Evolutionary conservation across 2,329 filamentous ascomycete species (phyloP), one percentile per base, ranked within the genome.

Genomic region (Biscogniauxia marginata): DNA sequence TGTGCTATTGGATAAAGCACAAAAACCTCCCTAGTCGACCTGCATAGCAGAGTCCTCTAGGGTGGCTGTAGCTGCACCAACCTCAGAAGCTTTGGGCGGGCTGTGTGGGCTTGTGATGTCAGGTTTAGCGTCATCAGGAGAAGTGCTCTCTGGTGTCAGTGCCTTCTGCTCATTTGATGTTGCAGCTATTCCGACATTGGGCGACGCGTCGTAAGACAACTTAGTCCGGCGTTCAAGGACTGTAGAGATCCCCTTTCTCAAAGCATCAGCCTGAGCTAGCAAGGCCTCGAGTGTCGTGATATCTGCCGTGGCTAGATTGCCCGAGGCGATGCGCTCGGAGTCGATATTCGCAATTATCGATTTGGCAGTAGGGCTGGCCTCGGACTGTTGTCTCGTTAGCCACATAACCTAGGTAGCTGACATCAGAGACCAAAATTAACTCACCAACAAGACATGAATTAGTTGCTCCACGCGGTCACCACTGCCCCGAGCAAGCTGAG

Each of bases 381-480:
- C 65, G 23, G 76, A 68, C 79, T 82, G 59, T 19, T 50, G 45
- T 34, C 1, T 19, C 43, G 46, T 55, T 52, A 54, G 59, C 46
- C 49, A 55, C 49, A 60, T 48, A 25, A 47, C 18, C 11, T 47
- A 34, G 7, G 20, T 22, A 39, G 20, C 11, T 20, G 46, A 13
- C 1, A 39, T 50, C n/a, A 34, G 0, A n/a, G 19, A 24, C 4
- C 16, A 18, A 16, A 16, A 18, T 44, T 55, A 61, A 81, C 85
- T 77, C 76, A 89, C 86, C 61, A 89, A 77, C 61, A 90, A 77
- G 52, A 83, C 79, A 58, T 83, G 77, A 52, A 86, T 77, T 56
- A 90, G 78, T 50, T 76, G 76, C 55, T 79, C 74, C 50, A 86
- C 68, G 25, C 77, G 75, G 50, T 83, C 75, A 21, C 79, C 77